Evolutionary conservation across 139 green algal genomes (phyloP), one percentile per base, ranked within the genome.

Genomic region (Tetraselmis chui): DNA sequence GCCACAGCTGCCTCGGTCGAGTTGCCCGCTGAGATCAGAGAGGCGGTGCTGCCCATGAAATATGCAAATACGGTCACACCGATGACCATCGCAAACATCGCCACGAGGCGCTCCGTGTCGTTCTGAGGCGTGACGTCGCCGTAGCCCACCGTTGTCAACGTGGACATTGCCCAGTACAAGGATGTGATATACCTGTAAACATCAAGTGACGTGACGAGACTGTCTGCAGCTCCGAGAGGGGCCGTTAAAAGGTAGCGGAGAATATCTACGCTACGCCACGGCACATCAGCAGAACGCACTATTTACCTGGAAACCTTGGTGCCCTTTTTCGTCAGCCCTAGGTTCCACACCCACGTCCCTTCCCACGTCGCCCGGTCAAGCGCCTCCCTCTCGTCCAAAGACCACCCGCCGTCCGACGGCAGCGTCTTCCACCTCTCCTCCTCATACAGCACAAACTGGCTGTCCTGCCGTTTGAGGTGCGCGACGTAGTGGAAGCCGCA

Each of bases 401-500:
- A 67, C 45, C 45, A 67, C 11, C 45, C 45, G 45, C 45, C 45
- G 11, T 5, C 5, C 45, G 5, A 5, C 45, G 45, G 45, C 18
- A 18, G 45, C 45, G 45, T 67, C 45, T 25, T 18, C 45, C 45
- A 67, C 11, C 45, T 67, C 45, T 67, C 45, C 11, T 67, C 11
- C 45, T 67, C 45, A 18, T 67, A 67, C 45, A 67, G 5, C 45
- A 25, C 45, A 67, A 67, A 67, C 45, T 25, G 5, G 45, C 5
- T 25, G 45, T 67, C 45, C 45, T 67, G 11, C 11, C 45, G 45
- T 5, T 18, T 5, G 11, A 67, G 5, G 45, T 67, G 45, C 45
- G 83, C 32, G 27, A 82, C 76, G 82, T 87, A 90, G 80, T 90
- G 88, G 74, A 89, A 92, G 23, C 90, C 29, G 67, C 90, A 93